Conservation (phyloP, 192 early-diverging fungal genomes). For the Gorgonomyces haynaldii region DNA sequence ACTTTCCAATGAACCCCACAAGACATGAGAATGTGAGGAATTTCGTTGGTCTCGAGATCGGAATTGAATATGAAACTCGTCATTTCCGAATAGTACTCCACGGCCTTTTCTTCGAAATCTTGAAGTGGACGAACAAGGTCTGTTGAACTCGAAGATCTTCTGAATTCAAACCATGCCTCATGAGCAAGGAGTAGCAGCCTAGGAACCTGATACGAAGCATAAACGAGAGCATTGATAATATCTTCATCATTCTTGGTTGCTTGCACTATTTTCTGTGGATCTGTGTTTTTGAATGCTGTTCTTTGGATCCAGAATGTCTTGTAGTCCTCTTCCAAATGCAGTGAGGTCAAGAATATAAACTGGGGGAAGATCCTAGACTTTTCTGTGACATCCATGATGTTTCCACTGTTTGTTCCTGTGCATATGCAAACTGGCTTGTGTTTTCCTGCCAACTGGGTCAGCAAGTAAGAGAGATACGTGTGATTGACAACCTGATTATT, state of each 20-base stretch:
- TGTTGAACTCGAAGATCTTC: not conserved
- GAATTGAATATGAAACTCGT: not conserved
- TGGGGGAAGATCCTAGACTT: not conserved
- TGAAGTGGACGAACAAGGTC: not conserved
- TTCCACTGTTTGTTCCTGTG: constrained; percentile 1
- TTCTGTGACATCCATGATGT: constrained; percentile 1
- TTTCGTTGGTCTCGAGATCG: not conserved
- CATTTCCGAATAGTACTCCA: not conserved
- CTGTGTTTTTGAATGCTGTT: not conserved
- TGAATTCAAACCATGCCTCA: not conserved
- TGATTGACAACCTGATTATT: not conserved
- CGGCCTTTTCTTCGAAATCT: not conserved
- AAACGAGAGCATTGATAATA: not conserved
- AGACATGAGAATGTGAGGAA: constrained; percentile 3
- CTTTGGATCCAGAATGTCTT: constrained; percentile 2
- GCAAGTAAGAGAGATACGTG: not conserved
- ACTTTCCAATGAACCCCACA: constrained; percentile 6
- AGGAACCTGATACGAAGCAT: constrained; percentile 1
- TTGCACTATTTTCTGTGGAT: not conserved
- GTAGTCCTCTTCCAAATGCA: not conserved
- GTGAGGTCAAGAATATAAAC: not conserved
- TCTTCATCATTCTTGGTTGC: not conserved
- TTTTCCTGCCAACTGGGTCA: not conserved
- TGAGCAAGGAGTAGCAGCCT: constrained; percentile 1
- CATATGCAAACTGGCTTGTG: constrained; percentile 5